Evolutionary conservation across 495 filamentous ascomycete genomes (phyloP).

Genomic region (Penicillium macrosclerotiorum): DNA sequence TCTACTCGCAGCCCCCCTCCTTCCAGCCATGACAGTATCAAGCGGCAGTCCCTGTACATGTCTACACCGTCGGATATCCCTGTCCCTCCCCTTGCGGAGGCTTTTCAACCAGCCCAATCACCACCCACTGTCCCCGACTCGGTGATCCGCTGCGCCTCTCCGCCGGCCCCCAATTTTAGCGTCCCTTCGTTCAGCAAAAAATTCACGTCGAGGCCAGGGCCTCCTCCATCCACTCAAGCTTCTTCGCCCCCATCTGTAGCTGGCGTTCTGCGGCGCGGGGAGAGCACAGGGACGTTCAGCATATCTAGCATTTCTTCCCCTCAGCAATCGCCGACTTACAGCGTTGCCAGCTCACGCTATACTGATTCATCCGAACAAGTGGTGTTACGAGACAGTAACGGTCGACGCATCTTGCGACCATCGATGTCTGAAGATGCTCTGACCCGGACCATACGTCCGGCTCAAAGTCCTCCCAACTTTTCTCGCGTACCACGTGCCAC

Average conservation of each 20-base stretch:
- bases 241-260: conserved; percentile 16
- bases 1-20: conserved; percentile 24
- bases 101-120: conserved; percentile 16
- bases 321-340: conserved; percentile 40
- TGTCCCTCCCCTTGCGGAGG: conserved; percentile 3
- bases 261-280: conserved; percentile 16
- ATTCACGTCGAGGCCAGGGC: conserved; percentile 28
- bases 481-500: conserved; percentile 24
- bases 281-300: conserved; percentile 17
- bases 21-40: conserved; percentile 17
- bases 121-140: conserved; percentile 31
- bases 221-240: conserved; percentile 11
- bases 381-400: conserved; percentile 1
- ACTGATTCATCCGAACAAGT: conserved; percentile 23
- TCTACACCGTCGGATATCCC: conserved; percentile 9
- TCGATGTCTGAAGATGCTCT: conserved; percentile 39
- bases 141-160: conserved; percentile 34
- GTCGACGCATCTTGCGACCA: conserved; percentile 23
- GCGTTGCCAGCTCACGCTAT: conserved; percentile 21
- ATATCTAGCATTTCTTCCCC: conserved; percentile 35
- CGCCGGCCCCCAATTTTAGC: conserved; percentile 50
- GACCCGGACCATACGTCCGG: conserved; percentile 16
- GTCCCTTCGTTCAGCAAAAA: conserved; percentile 50
- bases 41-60: conserved; percentile 27
- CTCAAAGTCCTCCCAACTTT: conserved; percentile 15